Conservation (phyloP, 805 yeast species). For the Candida ipomoeae region DNA sequence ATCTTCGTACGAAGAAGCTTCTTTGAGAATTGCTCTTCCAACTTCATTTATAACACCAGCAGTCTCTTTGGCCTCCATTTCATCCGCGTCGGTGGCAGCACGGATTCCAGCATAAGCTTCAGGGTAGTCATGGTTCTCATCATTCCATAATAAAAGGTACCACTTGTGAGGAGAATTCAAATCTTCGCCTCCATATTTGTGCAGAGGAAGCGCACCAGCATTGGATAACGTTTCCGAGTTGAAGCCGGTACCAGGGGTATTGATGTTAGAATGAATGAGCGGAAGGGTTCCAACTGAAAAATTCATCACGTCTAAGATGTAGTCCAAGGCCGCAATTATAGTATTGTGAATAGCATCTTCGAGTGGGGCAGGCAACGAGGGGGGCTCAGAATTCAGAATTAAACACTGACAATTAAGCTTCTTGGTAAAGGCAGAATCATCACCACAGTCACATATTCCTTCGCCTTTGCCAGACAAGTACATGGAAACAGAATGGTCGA, state of each 20-base stretch:
- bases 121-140: slow-evolving; percentile 62
- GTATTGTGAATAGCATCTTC: slow-evolving; percentile 22
- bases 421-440: slow-evolving; percentile 56
- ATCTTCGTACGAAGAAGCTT: slow-evolving; percentile 20
- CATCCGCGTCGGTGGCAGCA: slow-evolving; percentile 26
- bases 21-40: slow-evolving; percentile 49
- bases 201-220: slow-evolving; percentile 27
- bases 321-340: slow-evolving; percentile 36
- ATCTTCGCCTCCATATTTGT: slow-evolving; percentile 32
- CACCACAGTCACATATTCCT: slow-evolving; percentile 72
- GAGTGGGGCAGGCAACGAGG: slow-evolving; percentile 14
- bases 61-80: slow-evolving; percentile 26
- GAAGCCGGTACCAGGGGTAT: slow-evolving; percentile 22
- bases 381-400: slow-evolving; percentile 6
- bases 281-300: slow-evolving; percentile 39
- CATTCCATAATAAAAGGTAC: slow-evolving; percentile 68
- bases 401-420: slow-evolving; percentile 49
- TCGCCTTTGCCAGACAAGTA: slow-evolving; percentile 44
- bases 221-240: slow-evolving; percentile 28
- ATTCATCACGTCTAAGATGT: slow-evolving; percentile 41
- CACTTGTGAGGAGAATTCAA: slow-evolving; percentile 32
- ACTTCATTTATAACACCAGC: slow-evolving; percentile 45
- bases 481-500: slow-evolving; percentile 57
- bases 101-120: slow-evolving; percentile 49
- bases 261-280: slow-evolving; percentile 28